Conservation (phyloP, 2,329 filamentous ascomycete genomes). For the Cyphellophora europaea region DNA sequence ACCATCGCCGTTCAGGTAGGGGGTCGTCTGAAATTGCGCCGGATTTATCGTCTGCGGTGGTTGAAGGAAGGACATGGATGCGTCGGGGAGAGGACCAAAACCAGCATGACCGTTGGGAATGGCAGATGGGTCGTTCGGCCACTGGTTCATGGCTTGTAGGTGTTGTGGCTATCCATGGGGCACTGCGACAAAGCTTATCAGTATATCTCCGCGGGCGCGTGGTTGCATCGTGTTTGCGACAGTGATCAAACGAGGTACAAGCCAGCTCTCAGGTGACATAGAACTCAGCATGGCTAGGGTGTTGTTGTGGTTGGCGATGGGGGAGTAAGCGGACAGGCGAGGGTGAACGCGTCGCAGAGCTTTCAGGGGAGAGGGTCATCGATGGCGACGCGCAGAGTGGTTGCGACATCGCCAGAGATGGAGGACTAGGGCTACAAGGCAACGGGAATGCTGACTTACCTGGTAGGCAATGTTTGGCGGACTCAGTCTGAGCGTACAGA, state of each 20-base stretch:
- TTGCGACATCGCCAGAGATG: conserved; percentile 4
- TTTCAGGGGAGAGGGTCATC: neutral
- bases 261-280: too few species aligned
- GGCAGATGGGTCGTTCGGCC: conserved; percentile 38
- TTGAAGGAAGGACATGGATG: conserved; percentile 38
- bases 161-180: conserved; percentile 37
- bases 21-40: conserved; percentile 40
- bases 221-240: too few species aligned
- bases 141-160: conserved; percentile 42
- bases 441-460: conserved; percentile 18
- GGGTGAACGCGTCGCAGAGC: conserved; percentile 6
- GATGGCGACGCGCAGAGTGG: conserved; percentile 3
- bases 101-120: conserved; percentile 40
- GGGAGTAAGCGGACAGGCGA: neutral
- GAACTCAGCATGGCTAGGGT: too few species aligned
- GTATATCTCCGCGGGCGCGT: conserved; percentile 14
- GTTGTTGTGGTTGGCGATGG: too few species aligned
- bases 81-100: conserved; percentile 36
- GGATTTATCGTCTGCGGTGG: conserved; percentile 39
- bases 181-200: conserved; percentile 23
- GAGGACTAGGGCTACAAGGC: conserved; percentile 8
- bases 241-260: too few species aligned
- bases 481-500: conserved; percentile 19
- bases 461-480: conserved; percentile 18
- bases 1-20: conserved; percentile 74